Evolutionary conservation across 2,329 filamentous ascomycete genomes (phyloP), one percentile per base, ranked within the genome.

Genomic region (Aspergillus sp.): DNA sequence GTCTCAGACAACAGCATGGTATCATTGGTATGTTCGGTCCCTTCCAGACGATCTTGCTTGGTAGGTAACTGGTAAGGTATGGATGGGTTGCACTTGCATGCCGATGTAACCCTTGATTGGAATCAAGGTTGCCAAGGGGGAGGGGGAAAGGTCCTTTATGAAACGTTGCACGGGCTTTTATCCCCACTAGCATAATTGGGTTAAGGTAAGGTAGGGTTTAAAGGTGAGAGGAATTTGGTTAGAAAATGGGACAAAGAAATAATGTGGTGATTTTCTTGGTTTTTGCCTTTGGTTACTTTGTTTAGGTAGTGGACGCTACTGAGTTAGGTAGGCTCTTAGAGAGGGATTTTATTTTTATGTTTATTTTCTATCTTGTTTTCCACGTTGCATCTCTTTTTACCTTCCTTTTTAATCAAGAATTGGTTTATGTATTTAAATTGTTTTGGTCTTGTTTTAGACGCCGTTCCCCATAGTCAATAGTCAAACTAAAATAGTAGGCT

Each of bases 141-240:
- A 29, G 26, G 26, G 26, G 26, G 26, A 7, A 29, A 20, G 52
- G 18, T 16, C 51, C 61, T 66, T 59, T 63, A 70, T 74, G 72
- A 71, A 73, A 74, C 71, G 69, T 73, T 68, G 66, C 70, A 72
- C 70, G 70, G 72, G 71, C 70, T 73, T 73, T 12, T 71, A 73
- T 73, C 71, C 71, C 71, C 71, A 72, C 70, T 69, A 71, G 67
- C 67, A 73, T 70, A 71, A 70, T 73, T 55, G 57, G 58, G 59
- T 65, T 69, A 71, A 69, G 58, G 65, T 71, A 63, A 65, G 60
- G 58, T 6, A 36, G 53, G 60, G 54, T 62, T 22, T 22, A 54
- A 29, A 45, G 16, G 12, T 11, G 24, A 26, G 22, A 20, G 52
- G 22, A 26, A 10, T 31, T 31, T 31, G 18, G 10, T 24, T 24